These are phyloP conservation scores for Perkinsus olseni DNA, from an alignment of 169 alveolate species.

Conservation along the genomic window DNA sequence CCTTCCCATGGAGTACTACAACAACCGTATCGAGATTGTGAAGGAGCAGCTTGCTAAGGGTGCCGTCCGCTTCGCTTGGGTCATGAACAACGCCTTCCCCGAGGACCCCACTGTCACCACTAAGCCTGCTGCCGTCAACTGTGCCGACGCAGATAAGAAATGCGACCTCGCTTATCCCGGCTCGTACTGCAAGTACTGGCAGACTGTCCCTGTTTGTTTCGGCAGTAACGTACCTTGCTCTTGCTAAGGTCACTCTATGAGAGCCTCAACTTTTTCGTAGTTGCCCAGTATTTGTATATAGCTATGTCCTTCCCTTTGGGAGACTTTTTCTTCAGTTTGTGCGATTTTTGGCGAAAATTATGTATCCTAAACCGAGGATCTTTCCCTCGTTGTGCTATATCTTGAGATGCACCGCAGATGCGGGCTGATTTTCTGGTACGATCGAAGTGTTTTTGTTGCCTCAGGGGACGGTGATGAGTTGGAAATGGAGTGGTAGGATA, in stretches of 20 bases:
- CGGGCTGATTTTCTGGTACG: neutral
- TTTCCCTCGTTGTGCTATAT: neutral
- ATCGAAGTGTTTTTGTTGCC: neutral
- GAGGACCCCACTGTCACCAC: neutral
- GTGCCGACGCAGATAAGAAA: neutral
- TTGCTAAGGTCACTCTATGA: neutral
- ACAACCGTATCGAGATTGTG: neutral
- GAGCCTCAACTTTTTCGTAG: neutral
- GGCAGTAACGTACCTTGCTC: neutral
- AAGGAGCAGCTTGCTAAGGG: neutral
- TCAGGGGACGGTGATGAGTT: no score
- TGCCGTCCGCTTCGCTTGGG: neutral
- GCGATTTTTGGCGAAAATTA: neutral
- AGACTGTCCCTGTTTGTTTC: neutral
- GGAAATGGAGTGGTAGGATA: no score
- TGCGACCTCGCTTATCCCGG: neutral
- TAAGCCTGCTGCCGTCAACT: neutral
- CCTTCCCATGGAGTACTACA: neutral
- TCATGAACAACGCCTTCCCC: neutral
- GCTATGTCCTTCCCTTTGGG: neutral
- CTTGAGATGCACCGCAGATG: neutral
- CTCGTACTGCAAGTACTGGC: neutral
- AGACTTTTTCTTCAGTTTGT: neutral
- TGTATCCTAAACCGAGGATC: neutral
- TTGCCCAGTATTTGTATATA: neutral